These are phyloP conservation scores for Atkinsonella texensis DNA, from an alignment of 2,329 filamentous ascomycete genomes.

Conservation along the genomic window DNA sequence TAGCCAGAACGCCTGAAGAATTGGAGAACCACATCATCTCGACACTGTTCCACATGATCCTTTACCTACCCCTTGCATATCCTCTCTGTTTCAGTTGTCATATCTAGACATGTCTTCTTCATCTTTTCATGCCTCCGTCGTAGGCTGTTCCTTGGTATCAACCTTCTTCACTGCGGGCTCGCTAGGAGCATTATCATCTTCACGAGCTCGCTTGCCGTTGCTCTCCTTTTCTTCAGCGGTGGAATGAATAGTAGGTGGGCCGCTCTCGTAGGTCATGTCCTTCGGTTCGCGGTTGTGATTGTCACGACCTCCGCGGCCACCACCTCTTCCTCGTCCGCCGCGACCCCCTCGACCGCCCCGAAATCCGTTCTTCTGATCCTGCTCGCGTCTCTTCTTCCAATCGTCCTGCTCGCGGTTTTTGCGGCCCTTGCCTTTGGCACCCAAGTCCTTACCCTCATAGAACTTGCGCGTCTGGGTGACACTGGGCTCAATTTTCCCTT, in stretches of 20 bases:
- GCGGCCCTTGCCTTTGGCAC: constrained; percentile 17
- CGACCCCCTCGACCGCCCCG: constrained; percentile 33
- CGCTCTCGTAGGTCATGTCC: constrained; percentile 18
- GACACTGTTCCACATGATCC: not conserved
- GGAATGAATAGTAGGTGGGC: constrained; percentile 30
- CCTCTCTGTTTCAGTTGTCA: not conserved
- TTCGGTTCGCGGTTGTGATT: constrained; percentile 17
- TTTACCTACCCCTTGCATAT: not conserved
- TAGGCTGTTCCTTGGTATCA: constrained; percentile 34
- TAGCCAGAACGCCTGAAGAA: constrained; percentile 1
- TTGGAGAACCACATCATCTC: not conserved
- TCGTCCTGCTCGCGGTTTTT: constrained; percentile 38
- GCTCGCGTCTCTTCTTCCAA: constrained; percentile 52
- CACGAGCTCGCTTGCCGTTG: constrained; percentile 43
- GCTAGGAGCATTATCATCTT: constrained; percentile 32
- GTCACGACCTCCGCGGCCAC: constrained; percentile 29
- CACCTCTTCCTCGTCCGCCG: constrained; percentile 29
- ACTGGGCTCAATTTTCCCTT: constrained; percentile 55
- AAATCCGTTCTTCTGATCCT: constrained; percentile 50
- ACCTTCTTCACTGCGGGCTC: constrained; percentile 50
- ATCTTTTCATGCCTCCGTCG: constrained; percentile 3
- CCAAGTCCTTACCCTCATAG: constrained; percentile 34
- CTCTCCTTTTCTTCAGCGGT: constrained; percentile 24
- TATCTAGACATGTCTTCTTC: not conserved
- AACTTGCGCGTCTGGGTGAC: constrained; percentile 29